These are phyloP conservation scores for Sporormia fimetaria DNA, from an alignment of 495 filamentous ascomycete genomes.

Conservation along the genomic window DNA sequence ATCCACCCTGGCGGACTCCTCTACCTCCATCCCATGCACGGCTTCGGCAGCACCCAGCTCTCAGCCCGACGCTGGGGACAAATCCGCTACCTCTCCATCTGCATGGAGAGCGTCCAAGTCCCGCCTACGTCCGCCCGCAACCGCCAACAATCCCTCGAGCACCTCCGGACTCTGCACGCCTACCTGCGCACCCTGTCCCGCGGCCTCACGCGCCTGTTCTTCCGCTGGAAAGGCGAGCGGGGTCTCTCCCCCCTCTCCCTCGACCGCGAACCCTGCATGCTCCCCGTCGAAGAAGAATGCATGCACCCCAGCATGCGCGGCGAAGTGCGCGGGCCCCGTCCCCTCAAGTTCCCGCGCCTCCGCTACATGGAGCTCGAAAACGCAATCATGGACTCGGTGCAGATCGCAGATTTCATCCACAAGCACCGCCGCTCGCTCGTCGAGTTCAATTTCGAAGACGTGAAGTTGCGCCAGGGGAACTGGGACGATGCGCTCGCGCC, in stretches of 20 bases:
- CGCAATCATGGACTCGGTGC: slow-evolving; percentile 50
- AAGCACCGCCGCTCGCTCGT: slow-evolving; percentile 50
- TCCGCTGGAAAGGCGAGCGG: slow-evolving; percentile 58
- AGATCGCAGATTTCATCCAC: slow-evolving; percentile 50
- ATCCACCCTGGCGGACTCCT: slow-evolving; percentile 58
- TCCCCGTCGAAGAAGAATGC: slow-evolving; percentile 36
- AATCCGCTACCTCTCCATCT: slow-evolving; percentile 55
- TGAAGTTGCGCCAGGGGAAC: slow-evolving; percentile 49
- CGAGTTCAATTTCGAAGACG: slow-evolving; percentile 63
- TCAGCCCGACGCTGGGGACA: slow-evolving; percentile 57
- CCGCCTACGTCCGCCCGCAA: slow-evolving; percentile 27
- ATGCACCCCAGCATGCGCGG: slow-evolving; percentile 27
- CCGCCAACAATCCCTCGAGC: slow-evolving; percentile 46
- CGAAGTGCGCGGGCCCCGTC: slow-evolving; percentile 12
- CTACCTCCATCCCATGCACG: slow-evolving; percentile 55
- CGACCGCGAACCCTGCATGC: slow-evolving; percentile 48
- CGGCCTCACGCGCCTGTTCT: slow-evolving; percentile 50
- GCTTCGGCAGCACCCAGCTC: slow-evolving; percentile 54
- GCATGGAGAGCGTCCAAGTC: slow-evolving; percentile 54
- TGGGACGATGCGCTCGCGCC: slow-evolving; percentile 69
- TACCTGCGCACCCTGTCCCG: slow-evolving; percentile 55
- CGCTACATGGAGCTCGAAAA: slow-evolving; percentile 56
- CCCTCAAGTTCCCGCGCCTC: slow-evolving; percentile 45
- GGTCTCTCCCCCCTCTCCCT: slow-evolving; percentile 58
- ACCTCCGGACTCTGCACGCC: slow-evolving; percentile 63